Evolutionary conservation across 352 stramenopile species (phyloP).

Genomic region (Phytophthora sp.): DNA sequence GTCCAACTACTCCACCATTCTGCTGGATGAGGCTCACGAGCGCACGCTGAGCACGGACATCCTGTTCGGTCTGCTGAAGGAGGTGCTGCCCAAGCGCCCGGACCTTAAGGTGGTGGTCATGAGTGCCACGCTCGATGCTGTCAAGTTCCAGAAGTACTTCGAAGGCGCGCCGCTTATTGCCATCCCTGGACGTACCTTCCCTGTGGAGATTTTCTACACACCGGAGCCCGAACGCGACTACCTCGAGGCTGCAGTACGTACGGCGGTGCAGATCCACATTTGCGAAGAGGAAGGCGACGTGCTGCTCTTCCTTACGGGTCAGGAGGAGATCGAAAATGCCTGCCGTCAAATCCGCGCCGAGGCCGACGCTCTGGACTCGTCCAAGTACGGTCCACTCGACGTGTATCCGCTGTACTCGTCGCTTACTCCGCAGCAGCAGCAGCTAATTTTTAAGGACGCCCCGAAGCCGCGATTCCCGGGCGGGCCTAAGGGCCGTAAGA

Average conservation of each 20-base stretch:
- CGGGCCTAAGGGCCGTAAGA: slow-evolving; percentile 92
- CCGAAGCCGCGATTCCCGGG: slow-evolving; percentile 88
- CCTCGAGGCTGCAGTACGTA: slow-evolving; percentile 92
- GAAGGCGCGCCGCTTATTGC: slow-evolving; percentile 91
- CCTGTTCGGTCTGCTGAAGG: slow-evolving; percentile 98
- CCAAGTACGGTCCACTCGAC: slow-evolving; percentile 94
- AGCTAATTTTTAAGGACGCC: slow-evolving; percentile 99
- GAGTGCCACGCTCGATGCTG: slow-evolving; percentile 97
- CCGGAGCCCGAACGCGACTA: slow-evolving; percentile 98
- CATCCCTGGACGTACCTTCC: slow-evolving; percentile 97
- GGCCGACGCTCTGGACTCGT: slow-evolving; percentile 90
- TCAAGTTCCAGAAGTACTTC: slow-evolving; percentile 97
- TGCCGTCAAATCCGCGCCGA: slow-evolving; percentile 91
- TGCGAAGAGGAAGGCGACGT: slow-evolving; percentile 98
- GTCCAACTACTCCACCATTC: slow-evolving; percentile 95
- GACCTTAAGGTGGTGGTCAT: slow-evolving; percentile 99
- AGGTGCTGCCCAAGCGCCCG: slow-evolving; percentile 92
- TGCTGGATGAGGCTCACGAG: slow-evolving; percentile 98
- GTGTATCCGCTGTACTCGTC: slow-evolving; percentile 98
- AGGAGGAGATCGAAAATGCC: slow-evolving; percentile 99
- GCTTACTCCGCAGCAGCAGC: slow-evolving; percentile 98
- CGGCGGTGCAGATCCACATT: slow-evolving; percentile 96
- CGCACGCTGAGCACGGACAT: slow-evolving; percentile 97
- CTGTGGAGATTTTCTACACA: slow-evolving; percentile 99
- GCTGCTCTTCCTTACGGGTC: slow-evolving; percentile 99